phyloP scores from a whole-genome alignment of 31 red algal species.

The Bonnemaisonia californica region DNA sequence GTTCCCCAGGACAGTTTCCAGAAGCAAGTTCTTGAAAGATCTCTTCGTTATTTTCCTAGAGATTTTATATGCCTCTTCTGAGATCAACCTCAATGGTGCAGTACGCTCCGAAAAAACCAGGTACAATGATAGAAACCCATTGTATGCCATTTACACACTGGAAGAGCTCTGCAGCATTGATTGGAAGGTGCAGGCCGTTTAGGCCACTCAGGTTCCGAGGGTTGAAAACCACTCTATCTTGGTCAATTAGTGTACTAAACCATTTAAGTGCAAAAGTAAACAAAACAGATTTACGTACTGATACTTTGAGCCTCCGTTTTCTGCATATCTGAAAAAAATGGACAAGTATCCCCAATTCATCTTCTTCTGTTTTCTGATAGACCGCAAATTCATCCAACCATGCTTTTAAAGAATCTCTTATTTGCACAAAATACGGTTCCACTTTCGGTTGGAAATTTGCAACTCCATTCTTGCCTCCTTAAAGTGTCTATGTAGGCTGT shows the following conservation, averaged over 20 bases:
- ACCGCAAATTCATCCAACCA: conserved; percentile 33
- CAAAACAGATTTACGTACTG: neutral
- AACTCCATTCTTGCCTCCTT: neutral
- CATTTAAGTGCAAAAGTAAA: neutral
- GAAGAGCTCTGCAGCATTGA: conserved; percentile 12
- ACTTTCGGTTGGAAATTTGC: conserved; percentile 22
- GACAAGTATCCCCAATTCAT: neutral
- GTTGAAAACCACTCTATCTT: conserved; percentile 3
- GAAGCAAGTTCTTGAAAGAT: neutral
- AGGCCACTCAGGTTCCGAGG: neutral
- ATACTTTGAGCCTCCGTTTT: conserved; percentile 6
- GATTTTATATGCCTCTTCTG: neutral
- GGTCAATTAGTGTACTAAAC: conserved; percentile 1
- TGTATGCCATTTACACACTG: conserved; percentile 21
- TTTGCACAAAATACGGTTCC: neutral
- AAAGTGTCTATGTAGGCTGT: neutral
- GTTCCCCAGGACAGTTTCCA: neutral
- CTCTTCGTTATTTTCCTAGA: neutral
- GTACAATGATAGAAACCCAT: conserved; percentile 15
- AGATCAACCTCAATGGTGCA: neutral
- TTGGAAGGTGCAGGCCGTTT: neutral
- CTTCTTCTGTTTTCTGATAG: neutral
- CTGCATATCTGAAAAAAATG: conserved; percentile 33
- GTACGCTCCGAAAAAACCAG: neutral
- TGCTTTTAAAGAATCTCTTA: conserved; percentile 4